These are phyloP conservation scores for Candida andamanensis DNA, from an alignment of 805 yeast species.

Conservation along the genomic window DNA sequence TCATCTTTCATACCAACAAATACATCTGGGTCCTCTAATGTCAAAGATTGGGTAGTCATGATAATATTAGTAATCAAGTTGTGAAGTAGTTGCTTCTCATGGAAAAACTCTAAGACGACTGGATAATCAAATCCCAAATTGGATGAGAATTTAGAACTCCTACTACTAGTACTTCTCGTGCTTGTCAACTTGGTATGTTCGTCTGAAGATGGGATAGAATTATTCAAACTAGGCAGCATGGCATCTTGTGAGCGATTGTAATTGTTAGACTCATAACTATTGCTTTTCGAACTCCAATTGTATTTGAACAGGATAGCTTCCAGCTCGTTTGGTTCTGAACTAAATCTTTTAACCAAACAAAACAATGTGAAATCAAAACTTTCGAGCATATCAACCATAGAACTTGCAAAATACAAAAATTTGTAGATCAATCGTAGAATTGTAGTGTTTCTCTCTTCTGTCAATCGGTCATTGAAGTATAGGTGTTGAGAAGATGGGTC, in stretches of 20 bases:
- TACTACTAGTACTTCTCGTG: too few species aligned
- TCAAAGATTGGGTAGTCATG: slow-evolving; percentile 64
- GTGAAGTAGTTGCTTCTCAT: slow-evolving; percentile 68
- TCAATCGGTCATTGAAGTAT: slow-evolving; percentile 29
- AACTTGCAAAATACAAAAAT: slow-evolving; percentile 43
- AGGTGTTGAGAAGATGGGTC: slow-evolving; percentile 31
- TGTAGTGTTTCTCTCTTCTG: slow-evolving; percentile 45
- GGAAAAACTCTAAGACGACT: slow-evolving; percentile 63
- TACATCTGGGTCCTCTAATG: slow-evolving; percentile 70
- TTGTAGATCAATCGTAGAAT: slow-evolving; percentile 51
- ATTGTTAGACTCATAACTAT: not conserved
- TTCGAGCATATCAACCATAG: slow-evolving; percentile 50
- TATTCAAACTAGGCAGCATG: not conserved
- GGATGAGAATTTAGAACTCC: slow-evolving; percentile 11
- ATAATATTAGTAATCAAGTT: slow-evolving; percentile 53
- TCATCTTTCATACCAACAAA: slow-evolving; percentile 60
- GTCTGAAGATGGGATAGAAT: not conserved
- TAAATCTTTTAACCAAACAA: slow-evolving; percentile 33
- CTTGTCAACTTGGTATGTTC: not conserved
- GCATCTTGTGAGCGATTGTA: not conserved
- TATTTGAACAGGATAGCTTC: slow-evolving; percentile 8
- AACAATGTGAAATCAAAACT: slow-evolving; percentile 59
- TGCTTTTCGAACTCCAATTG: not conserved
- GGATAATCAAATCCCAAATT: slow-evolving; percentile 45
- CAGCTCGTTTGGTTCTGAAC: slow-evolving; percentile 15